Evolutionary conservation across 1,139 yeast species (phyloP).

Genomic region (Geotrichum restrictum): DNA sequence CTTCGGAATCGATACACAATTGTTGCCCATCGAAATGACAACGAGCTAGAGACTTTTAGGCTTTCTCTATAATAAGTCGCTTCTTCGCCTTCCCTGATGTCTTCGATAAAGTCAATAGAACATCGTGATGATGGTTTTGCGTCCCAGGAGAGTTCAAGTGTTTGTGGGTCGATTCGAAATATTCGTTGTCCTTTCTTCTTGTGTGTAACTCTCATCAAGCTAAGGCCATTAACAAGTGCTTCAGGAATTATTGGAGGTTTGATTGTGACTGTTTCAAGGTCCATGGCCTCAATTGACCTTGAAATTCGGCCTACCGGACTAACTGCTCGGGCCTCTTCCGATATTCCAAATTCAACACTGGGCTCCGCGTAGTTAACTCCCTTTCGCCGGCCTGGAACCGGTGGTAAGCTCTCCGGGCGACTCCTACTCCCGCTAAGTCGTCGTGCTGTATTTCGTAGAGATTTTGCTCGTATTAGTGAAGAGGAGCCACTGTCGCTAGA

Average conservation of each 20-base stretch:
- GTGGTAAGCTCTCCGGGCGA: background rate
- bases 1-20: slow-evolving; percentile 56
- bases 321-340: background rate
- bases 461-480: background rate
- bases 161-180: slow-evolving; percentile 43
- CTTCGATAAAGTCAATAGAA: slow-evolving; percentile 65
- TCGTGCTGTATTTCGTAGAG: slow-evolving; percentile 2
- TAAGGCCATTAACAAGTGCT: slow-evolving; percentile 35
- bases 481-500: background rate
- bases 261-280: background rate
- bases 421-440: background rate
- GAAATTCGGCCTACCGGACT: background rate
- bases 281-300: background rate
- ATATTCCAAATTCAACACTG: background rate
- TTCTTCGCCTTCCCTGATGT: slow-evolving; percentile 60
- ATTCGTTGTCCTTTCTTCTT: slow-evolving; percentile 58
- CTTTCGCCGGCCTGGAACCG: slow-evolving; percentile 2
- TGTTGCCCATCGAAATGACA: slow-evolving; percentile 71
- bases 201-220: slow-evolving; percentile 61
- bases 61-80: slow-evolving; percentile 85
- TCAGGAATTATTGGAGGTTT: background rate
- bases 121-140: slow-evolving; percentile 48
- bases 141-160: slow-evolving; percentile 53
- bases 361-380: background rate
- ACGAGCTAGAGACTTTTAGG: slow-evolving; percentile 64